Conservation (phyloP, 805 yeast genomes). For the Ogataea degrootiae region DNA sequence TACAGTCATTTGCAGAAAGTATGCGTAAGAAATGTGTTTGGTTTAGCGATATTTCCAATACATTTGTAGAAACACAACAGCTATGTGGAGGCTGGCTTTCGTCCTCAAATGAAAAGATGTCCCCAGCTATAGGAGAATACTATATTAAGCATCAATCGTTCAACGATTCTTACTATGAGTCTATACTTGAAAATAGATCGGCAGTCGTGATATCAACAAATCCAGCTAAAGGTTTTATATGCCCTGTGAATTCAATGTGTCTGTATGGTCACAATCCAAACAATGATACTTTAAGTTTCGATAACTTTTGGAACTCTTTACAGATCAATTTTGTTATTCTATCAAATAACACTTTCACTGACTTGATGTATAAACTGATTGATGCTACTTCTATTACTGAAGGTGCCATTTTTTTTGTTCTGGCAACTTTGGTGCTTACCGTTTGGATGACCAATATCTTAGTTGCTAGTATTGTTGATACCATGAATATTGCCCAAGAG, state of each 20-base stretch:
- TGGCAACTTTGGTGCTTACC: slow-evolving; percentile 60
- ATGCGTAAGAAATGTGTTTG: slow-evolving; percentile 75
- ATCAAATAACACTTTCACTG: slow-evolving; percentile 82
- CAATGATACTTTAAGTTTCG: slow-evolving; percentile 65
- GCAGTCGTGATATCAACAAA: slow-evolving; percentile 37
- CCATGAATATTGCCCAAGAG: slow-evolving; percentile 57
- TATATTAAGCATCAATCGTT: slow-evolving; percentile 49
- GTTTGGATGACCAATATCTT: slow-evolving; percentile 78
- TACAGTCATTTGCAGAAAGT: slow-evolving; percentile 76
- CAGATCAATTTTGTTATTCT: slow-evolving; percentile 76
- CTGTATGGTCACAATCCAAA: slow-evolving; percentile 58
- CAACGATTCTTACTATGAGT: slow-evolving; percentile 66
- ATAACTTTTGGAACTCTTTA: slow-evolving; percentile 70
- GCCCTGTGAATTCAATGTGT: slow-evolving; percentile 71
- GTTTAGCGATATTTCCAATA: slow-evolving; percentile 59
- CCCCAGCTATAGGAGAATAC: slow-evolving; percentile 1
- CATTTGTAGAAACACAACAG: slow-evolving; percentile 32
- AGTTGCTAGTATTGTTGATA: slow-evolving; percentile 74
- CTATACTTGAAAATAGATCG: slow-evolving; percentile 44
- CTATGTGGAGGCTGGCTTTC: slow-evolving; percentile 6
- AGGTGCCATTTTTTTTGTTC: slow-evolving; percentile 61
- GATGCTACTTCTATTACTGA: slow-evolving; percentile 65
- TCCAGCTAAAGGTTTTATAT: slow-evolving; percentile 62
- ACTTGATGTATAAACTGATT: slow-evolving; percentile 73
- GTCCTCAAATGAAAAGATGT: too few relatives aligned